Evolutionary conservation across 2,329 filamentous ascomycete genomes (phyloP), one percentile per base, ranked within the genome.

Genomic region (Didymellaceae sp.): DNA sequence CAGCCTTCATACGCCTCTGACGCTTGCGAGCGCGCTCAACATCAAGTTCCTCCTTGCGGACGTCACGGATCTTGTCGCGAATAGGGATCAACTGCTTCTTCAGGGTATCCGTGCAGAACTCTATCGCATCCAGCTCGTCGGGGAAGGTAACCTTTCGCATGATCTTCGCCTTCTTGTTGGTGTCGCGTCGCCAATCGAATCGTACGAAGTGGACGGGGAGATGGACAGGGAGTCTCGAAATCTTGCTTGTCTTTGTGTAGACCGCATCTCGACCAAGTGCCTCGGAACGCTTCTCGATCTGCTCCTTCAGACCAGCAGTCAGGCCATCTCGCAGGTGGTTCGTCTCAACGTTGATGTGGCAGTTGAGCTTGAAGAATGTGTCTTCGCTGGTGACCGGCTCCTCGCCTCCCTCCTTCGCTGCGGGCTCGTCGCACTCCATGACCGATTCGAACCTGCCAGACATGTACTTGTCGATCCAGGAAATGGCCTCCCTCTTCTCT

Each of bases 91-190:
- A 81, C 62, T 89, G 84, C 68, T 87, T 87, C 73, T 86, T 88
- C 56, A 99, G 80, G 44, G 94, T 88, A 20, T 97, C 92, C 10
- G 92, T 93, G 75, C 94, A 99, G 75, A 96, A 97, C 71, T 99
- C 94, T 17, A 96, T 86, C 30, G 90, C 86, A 67, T 99, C 94
- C 25, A 99, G 80, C 75, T 99, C 94, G 41, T 90, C 86, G 6
- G 93, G 93, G 71, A 99, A 99, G 0, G 91, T 93, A 49, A 99
- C 94, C 77, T 97, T 99, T 71, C 92, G 90, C 90, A 99, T 93
- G 65, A 99, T 99, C 82, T 99, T 99, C 61, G 93, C 92, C 81
- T 99, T 99, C 80, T 97, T 97, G 75, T 95, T 88, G 3, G 90
- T 91, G 62, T 96, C 91, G 37, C 88, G 86, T 70, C 96, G 93